Percentiles rank a stretch among this genome's conserved stretches.
Conservation (phyloP, 2,329 filamentous ascomycete genomes). For the Pestalotiopsis sp. region DNA sequence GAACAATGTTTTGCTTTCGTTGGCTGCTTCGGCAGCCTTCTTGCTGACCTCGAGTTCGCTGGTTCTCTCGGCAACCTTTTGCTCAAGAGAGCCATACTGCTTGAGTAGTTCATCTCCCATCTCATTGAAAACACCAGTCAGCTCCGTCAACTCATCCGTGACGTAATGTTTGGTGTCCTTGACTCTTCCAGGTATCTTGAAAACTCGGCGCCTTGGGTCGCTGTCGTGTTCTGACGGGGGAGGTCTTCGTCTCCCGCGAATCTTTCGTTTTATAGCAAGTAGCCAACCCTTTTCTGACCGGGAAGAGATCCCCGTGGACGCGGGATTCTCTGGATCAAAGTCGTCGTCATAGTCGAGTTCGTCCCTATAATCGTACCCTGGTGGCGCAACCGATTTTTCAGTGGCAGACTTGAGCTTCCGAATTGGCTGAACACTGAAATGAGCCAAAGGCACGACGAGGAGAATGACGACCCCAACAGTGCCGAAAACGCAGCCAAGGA, state of each 20-base stretch:
- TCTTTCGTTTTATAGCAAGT: constrained; percentile 37
- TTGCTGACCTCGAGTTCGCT: constrained; percentile 86
- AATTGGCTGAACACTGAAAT: constrained; percentile 81
- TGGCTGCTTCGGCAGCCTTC: constrained; percentile 89
- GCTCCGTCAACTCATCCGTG: constrained; percentile 82
- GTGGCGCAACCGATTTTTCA: constrained; percentile 69
- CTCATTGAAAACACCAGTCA: constrained; percentile 85
- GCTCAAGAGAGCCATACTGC: constrained; percentile 83
- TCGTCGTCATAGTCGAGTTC: constrained; percentile 51
- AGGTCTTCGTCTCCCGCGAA: constrained; percentile 33
- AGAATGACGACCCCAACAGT: constrained; percentile 74
- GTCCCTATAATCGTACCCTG: constrained; percentile 52
- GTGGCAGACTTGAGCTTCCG: constrained; percentile 75
- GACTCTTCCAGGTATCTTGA: constrained; percentile 85
- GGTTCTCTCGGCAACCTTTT: constrained; percentile 81
- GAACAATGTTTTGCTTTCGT: constrained; percentile 96
- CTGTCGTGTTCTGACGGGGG: constrained; percentile 34
- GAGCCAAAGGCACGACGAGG: constrained; percentile 76
- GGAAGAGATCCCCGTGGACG: constrained; percentile 22
- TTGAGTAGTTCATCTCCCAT: constrained; percentile 90
- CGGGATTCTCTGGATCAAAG: constrained; percentile 21
- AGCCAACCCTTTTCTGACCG: constrained; percentile 46
- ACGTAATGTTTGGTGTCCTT: constrained; percentile 73
- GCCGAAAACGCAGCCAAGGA: constrained; percentile 83
- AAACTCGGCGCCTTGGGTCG: constrained; percentile 54